Conservation (phyloP, 306 rosid genomes). For the Benincasa hispida region DNA sequence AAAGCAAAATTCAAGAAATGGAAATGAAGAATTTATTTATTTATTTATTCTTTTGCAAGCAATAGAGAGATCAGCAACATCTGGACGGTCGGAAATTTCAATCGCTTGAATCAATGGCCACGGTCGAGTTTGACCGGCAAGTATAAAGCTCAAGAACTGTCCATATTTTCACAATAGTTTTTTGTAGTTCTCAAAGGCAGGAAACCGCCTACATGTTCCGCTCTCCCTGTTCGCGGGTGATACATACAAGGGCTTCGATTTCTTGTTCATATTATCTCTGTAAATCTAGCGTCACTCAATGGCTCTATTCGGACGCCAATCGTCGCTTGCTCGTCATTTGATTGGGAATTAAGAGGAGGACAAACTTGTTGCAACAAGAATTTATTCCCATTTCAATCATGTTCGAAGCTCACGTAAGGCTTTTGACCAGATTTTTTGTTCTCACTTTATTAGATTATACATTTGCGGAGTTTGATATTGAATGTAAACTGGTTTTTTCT, state of each 20-base stretch:
- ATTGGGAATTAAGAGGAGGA: neutral
- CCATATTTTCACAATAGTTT: neutral
- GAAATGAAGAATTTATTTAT: neutral
- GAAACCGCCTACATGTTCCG: neutral
- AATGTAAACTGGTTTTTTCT: neutral
- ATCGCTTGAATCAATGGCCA: neutral
- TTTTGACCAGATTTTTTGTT: neutral
- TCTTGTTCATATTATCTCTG: neutral
- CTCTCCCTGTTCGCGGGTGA: constrained; percentile 2
- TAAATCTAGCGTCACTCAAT: neutral
- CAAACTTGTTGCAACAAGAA: constrained; percentile 4
- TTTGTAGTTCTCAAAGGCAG: neutral
- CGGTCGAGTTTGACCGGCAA: constrained; percentile 9
- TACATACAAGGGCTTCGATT: neutral
- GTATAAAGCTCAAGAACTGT: constrained; percentile 3
- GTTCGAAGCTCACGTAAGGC: constrained; percentile 94
- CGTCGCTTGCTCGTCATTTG: neutral
- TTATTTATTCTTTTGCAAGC: neutral
- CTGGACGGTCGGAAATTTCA: neutral
- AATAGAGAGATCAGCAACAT: neutral
- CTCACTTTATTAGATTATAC: neutral
- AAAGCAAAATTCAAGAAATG: neutral
- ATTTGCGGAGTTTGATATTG: neutral
- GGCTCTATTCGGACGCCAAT: neutral
- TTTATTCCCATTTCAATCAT: constrained; percentile 37